Base-by-base conservation (phyloP, 495 filamentous ascomycete species). In the Neurospora intermedia region DNA sequence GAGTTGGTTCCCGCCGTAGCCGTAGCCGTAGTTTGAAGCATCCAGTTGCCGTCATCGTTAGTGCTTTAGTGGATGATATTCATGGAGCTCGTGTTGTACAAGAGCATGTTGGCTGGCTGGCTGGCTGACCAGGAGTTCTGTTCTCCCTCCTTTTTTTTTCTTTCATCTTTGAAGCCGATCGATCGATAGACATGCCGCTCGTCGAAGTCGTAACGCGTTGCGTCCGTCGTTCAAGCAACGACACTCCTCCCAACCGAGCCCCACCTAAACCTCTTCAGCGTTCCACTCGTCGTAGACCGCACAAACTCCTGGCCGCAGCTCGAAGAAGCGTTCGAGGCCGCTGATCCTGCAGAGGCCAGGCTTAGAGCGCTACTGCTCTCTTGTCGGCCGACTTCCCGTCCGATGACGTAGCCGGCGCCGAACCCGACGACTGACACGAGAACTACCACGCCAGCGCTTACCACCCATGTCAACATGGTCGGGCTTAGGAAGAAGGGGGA, bases 391-490 rank as follows among this genome's bases (percentile, higher is more conserved):
- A 93, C 92, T 77, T 97, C 94, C 35, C 88, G 86, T 13, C 96
- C 96, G 20, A 97, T 88, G 13, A 92, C 92, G 77, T 97, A 98
- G 0, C 96, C 96, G 0, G 96, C 96, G 0, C 93, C 92, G 77
- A 98, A 99, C 73, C 94, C 94, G 69, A 98, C 90, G 2, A 95
- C 96, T 3, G 91, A 93, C 48, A 98, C 90, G 3, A 98, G 83
- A 11, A 99, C 92, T 8, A 99, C 92, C 6, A 97, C 94, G 1
- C 96, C 95, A 0, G 96, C 96, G 48, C 90, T 92, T 45, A 98
- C 88, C 4, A 96, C 91, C 92, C 96, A 97, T 0, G 94, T 97
- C 79, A 98, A 85, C 9, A 97, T 81, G 0, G 93, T 94, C 0
- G 94, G 94, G 71, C 85, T 86, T 73, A 92, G 83, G 38, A 86